A percentile compares a stretch with the other conserved stretches of the same genome.
phyloP scores from a whole-genome alignment of 1,284 basidiomycete species.

The Puccinia novopanici region DNA sequence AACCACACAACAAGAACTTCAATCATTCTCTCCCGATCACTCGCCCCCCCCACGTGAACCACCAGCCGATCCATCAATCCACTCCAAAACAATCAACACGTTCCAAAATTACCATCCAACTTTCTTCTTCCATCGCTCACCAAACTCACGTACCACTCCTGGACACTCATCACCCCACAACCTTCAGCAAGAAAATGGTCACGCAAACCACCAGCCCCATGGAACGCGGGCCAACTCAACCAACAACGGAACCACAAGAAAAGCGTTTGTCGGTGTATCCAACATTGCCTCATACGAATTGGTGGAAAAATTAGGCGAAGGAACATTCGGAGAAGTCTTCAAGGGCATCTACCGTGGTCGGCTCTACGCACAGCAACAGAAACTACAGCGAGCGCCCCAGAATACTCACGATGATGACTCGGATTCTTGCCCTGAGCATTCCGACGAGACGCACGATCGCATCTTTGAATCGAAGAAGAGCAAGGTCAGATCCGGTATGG shows the following conservation, averaged over 20 bases:
- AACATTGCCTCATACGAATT: constrained; percentile 75
- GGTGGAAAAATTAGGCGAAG: constrained; percentile 84
- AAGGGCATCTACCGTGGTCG: constrained; percentile 54
- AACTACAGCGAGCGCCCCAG: neutral
- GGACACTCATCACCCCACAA: neutral
- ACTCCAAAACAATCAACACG: neutral
- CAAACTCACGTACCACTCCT: neutral
- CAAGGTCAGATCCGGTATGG: constrained; percentile 60
- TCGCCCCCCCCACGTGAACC: neutral
- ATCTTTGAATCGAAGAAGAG: constrained; percentile 37
- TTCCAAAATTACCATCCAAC: constrained; percentile 30
- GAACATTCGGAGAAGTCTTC: constrained; percentile 75
- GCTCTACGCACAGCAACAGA: constrained; percentile 53
- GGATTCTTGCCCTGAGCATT: constrained; percentile 10
- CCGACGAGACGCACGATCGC: constrained; percentile 22
- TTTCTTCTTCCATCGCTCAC: constrained; percentile 33
- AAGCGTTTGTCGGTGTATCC: constrained; percentile 74
- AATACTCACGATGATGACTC: neutral
- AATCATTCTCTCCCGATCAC: neutral
- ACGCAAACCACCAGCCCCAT: neutral
- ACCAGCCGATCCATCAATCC: neutral
- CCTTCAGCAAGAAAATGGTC: neutral
- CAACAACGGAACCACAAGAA: constrained; percentile 53
- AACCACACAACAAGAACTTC: neutral
- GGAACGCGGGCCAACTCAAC: neutral